These are phyloP conservation scores for Prunus mongolica DNA, from an alignment of 306 rosid species.

Conservation along the genomic window DNA sequence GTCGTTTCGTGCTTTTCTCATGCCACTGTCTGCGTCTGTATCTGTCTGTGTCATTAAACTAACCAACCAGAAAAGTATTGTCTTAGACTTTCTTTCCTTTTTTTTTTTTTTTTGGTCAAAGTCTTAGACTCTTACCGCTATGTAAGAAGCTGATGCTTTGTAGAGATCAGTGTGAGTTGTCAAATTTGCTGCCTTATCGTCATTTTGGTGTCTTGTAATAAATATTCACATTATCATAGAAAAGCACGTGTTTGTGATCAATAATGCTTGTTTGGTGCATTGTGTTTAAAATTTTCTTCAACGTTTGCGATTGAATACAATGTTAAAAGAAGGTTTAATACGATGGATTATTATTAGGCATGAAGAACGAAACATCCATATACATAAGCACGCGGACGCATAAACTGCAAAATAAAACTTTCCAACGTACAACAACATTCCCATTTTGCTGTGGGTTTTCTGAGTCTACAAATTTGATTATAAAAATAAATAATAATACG, in stretches of 20 bases:
- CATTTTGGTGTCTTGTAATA: conserved; percentile 1
- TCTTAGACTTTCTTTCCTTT: too few species aligned
- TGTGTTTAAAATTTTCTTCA: too few species aligned
- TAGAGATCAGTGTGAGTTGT: background rate
- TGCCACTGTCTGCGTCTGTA: background rate
- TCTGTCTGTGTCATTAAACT: background rate
- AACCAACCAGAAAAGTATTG: background rate
- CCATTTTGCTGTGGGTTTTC: background rate
- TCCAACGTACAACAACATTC: background rate
- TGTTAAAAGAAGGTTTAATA: too few species aligned
- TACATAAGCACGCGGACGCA: too few species aligned
- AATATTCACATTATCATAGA: background rate
- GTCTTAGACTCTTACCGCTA: background rate
- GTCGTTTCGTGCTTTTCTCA: conserved; percentile 16
- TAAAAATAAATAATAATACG: background rate
- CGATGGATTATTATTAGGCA: too few species aligned
- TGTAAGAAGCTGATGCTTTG: background rate
- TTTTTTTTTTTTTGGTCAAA: too few species aligned
- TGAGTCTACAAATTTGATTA: background rate
- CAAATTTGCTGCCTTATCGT: background rate
- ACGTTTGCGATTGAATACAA: too few species aligned
- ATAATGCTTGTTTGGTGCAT: too few species aligned
- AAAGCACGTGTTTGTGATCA: background rate
- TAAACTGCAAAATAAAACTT: background rate
- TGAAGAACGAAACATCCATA: too few species aligned